Base-by-base conservation (phyloP, 495 filamentous ascomycete genomes). In the Xylaria longipes region DNA sequence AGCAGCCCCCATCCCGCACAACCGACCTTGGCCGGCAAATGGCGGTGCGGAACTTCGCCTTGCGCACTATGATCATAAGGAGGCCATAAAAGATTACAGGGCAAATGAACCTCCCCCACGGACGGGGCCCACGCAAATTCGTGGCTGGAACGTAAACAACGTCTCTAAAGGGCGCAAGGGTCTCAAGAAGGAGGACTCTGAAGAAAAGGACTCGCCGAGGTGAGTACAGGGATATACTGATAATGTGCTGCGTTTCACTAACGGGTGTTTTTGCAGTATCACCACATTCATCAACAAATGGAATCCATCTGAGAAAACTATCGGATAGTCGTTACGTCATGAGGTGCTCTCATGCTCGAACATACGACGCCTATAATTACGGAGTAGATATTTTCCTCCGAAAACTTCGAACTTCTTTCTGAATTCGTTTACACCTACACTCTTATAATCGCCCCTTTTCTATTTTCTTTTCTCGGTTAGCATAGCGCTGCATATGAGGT, bases 61-160 rank as follows among this genome's bases (percentile, higher is more conserved):
- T 3, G 81, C 85, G 0, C 83, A 80, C 61, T 86, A 85, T 63
- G 82, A 86, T 68, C 82, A 85, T 63, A 81, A 79, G 43, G 83
- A 86, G 63, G 77, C 80, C 1, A 83, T 85, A 68, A 84, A 84
- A 63, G 84, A 85, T 54, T 84, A 85, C 63, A 72, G 74, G 7
- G 76, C 84, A 2, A 77, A 78, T 33, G 83, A 86, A 50, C 79
- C 84, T 8, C 84, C 82, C 12, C 84, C 84, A 7, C 75, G 78
- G 14, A 80, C 78, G 15, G 84, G 84, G 0, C 84, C 84, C 0
- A 84, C 82, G 3, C 80, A 80, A 20, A 85, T 86, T n/a, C 70
- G 84, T 25, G 84, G 84, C 8, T 86, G 84, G 84, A 82, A 81
- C n/a, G 80, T 84, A 11, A 84, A 84, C 70, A 84, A 84, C 58